Percentiles rank a stretch among this genome's conserved stretches.
Conservation (phyloP, 2,329 filamentous ascomycete species). For the Emergomyces pasteurianus region DNA sequence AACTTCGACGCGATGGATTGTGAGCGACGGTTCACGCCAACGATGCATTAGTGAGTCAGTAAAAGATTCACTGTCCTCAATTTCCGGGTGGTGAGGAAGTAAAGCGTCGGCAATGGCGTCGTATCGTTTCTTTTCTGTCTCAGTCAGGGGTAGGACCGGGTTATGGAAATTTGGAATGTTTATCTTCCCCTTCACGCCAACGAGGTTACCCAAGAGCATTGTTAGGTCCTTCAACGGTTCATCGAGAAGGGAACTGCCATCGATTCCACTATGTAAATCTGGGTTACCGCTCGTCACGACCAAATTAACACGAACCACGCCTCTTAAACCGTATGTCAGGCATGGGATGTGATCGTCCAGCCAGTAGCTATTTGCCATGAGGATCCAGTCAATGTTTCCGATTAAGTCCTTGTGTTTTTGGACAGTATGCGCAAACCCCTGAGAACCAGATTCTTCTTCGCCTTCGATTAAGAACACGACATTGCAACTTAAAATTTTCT, state of each 20-base stretch:
- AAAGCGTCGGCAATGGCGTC: constrained; percentile 71
- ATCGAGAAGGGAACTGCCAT: constrained; percentile 73
- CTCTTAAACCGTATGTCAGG: constrained; percentile 83
- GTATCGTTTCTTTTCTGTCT: constrained; percentile 68
- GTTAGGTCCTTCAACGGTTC: constrained; percentile 90
- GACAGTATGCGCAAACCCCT: constrained; percentile 78
- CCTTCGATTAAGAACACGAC: constrained; percentile 73
- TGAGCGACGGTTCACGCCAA: constrained; percentile 91
- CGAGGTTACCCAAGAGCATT: constrained; percentile 66
- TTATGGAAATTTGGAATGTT: constrained; percentile 85
- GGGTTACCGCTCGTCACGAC: constrained; percentile 76
- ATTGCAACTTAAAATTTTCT: constrained; percentile 74
- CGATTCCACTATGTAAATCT: constrained; percentile 92
- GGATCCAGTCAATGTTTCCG: constrained; percentile 83
- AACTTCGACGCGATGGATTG: constrained; percentile 84
- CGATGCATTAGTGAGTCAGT: constrained; percentile 79
- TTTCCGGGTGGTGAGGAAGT: constrained; percentile 56
- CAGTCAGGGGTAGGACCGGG: constrained; percentile 60
- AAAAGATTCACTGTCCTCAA: constrained; percentile 54
- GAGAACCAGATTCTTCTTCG: constrained; percentile 88
- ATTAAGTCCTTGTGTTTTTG: constrained; percentile 70
- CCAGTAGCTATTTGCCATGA: constrained; percentile 98
- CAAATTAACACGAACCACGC: constrained; percentile 85
- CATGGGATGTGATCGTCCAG: constrained; percentile 92
- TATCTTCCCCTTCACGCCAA: constrained; percentile 67